phyloP scores from a whole-genome alignment of 1,139 yeast species.

The Hanseniaspora sp. region DNA sequence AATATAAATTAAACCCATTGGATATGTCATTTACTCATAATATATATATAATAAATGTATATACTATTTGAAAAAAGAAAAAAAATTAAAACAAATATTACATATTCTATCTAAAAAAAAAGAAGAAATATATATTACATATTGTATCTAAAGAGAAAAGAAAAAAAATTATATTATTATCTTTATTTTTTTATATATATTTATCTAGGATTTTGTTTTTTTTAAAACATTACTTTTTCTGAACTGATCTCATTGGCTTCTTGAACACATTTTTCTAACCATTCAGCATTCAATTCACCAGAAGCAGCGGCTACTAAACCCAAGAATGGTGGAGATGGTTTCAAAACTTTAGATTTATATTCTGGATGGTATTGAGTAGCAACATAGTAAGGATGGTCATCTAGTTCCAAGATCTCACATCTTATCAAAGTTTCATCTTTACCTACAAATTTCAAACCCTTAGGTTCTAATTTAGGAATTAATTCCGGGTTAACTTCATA shows the following conservation, averaged over 20 bases:
- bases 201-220: too few species aligned
- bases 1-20: too few species aligned
- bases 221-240: constrained; percentile 26
- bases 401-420: constrained; percentile 86
- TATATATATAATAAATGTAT: too few species aligned
- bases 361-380: constrained; percentile 99
- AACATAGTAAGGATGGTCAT: constrained; percentile 73
- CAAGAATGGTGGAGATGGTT: constrained; percentile 91
- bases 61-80: too few species aligned
- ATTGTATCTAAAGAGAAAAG: too few species aligned
- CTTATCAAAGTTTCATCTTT: constrained; percentile 81
- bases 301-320: constrained; percentile 92
- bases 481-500: constrained; percentile 89
- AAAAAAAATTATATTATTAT: too few species aligned
- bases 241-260: constrained; percentile 22
- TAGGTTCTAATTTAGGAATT: constrained; percentile 54
- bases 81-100: too few species aligned
- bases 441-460: constrained; percentile 84
- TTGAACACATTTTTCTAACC: constrained; percentile 25
- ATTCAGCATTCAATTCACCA: constrained; percentile 59
- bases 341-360: constrained; percentile 87
- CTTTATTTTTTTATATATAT: too few species aligned
- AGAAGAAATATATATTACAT: too few species aligned
- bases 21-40: too few species aligned
- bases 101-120: too few species aligned